Evolutionary conservation across 163 green algal species (phyloP), one percentile per base, ranked within the genome.

Genomic region (Chloroidium sp.): DNA sequence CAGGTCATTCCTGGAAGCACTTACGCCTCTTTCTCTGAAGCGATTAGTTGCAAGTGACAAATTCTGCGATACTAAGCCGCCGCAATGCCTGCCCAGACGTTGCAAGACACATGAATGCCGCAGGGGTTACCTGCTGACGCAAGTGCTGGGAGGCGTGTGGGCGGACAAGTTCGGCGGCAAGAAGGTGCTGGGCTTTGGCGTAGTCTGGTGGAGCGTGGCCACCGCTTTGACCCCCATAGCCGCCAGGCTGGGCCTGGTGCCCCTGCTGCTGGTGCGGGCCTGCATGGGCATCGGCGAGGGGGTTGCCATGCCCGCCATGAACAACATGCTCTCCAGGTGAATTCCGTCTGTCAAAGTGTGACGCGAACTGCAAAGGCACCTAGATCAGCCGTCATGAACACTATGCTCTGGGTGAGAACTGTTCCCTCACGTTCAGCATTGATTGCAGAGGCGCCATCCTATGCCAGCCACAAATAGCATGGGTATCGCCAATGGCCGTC

Each of bases 261-360:
- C 85, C n/a, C 91, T 99, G 76, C 88, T 98, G 80, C 57, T 80
- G 60, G 89, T 90, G 2, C 84, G 96, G 60, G 91, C 90, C 2
- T 91, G 95, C 79, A 98, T 99, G 94, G 96, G 96, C 75, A 85
- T 99, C 1, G 96, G 96, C 1, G 96, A 99, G 85, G 96, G 96
- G 1, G 95, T 99, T 62, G 94, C 95, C 75, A 98, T 98, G 93
- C 95, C 95, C 1, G 93, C 95, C 36, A 98, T 98, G 96, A 98
- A 98, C 86, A 97, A 97, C 78, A 83, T 99, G 82, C 90, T 99
- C 10, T 96, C 93, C 1, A 86, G 89, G 88, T 96, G 83, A 88
- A 36, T 36, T 36, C 36, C 36, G 36, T 36, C 36, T 36, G 36
- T 36, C 86, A 0, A 6, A 36, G 3, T 0, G 13, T 74, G 68